Conservation (phyloP, 805 yeast species). For the Schizosaccharomyces osmophilus region DNA sequence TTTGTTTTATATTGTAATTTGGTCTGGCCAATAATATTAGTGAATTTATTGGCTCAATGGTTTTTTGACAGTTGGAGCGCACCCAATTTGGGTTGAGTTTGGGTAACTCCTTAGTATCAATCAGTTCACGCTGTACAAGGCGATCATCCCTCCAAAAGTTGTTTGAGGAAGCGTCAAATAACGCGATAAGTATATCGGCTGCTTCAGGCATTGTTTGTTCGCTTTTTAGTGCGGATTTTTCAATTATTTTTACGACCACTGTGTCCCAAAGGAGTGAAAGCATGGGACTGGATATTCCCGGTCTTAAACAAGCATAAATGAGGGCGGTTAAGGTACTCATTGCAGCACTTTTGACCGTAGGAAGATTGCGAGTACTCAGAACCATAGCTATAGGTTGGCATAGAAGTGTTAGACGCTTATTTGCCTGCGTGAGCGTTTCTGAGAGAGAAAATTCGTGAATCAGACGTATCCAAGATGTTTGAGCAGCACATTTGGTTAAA, state of each 20-base stretch:
- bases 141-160: background rate
- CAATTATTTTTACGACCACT: background rate
- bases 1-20: background rate
- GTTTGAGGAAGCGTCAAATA: background rate
- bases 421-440: background rate
- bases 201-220: background rate
- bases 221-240: background rate
- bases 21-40: background rate
- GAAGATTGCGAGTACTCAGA: background rate
- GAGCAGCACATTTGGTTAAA: background rate
- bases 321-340: background rate
- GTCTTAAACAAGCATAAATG: background rate
- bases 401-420: background rate
- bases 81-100: background rate
- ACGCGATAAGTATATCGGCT: background rate
- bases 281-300: background rate
- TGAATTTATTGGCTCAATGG: background rate
- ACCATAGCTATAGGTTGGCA: slow-evolving; percentile 1
- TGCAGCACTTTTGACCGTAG: slow-evolving; percentile 1
- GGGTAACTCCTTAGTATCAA: background rate
- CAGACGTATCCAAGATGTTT: background rate
- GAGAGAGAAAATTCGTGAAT: background rate
- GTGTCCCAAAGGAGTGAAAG: background rate
- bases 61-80: background rate
- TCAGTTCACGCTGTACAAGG: background rate